phyloP scores from a whole-genome alignment of 345 rosid genomes.

The Rubroshorea leprosula region DNA sequence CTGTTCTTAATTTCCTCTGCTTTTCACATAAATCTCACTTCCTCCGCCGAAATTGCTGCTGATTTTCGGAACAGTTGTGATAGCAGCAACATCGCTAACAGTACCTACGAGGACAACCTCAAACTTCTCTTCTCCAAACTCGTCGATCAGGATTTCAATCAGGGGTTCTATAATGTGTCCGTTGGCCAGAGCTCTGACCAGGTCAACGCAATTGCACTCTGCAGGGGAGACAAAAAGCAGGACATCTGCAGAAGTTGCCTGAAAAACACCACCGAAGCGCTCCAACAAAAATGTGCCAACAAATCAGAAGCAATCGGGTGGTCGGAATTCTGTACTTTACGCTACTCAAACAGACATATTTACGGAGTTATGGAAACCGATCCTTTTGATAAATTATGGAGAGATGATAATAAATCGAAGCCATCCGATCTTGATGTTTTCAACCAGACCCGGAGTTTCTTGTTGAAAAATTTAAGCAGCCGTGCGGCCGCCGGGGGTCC shows the following conservation, averaged over 20 bases:
- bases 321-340: conserved; percentile 39
- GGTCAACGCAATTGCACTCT: no score
- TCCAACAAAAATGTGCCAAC: conserved; percentile 26
- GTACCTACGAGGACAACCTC: no score
- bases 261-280: conserved; percentile 12
- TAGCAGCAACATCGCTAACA: no score
- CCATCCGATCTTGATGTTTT: conserved; percentile 19
- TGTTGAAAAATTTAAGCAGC: conserved; percentile 13
- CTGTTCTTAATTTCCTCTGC: no score
- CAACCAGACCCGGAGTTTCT: conserved; percentile 21
- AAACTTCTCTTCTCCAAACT: neutral
- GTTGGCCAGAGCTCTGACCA: no score
- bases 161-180: no score
- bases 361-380: conserved; percentile 15
- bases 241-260: conserved; percentile 32
- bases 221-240: conserved; percentile 33
- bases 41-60: no score
- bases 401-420: no score
- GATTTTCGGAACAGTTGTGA: no score
- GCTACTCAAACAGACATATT: conserved; percentile 37
- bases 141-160: no score
- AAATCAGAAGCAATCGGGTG: conserved; percentile 29
- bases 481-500: conserved; percentile 3
- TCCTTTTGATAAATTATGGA: conserved; percentile 18
- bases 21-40: no score